These are phyloP conservation scores for Paratinospora sagittata DNA, from an alignment of 164 flowering plant species.

Conservation along the genomic window DNA sequence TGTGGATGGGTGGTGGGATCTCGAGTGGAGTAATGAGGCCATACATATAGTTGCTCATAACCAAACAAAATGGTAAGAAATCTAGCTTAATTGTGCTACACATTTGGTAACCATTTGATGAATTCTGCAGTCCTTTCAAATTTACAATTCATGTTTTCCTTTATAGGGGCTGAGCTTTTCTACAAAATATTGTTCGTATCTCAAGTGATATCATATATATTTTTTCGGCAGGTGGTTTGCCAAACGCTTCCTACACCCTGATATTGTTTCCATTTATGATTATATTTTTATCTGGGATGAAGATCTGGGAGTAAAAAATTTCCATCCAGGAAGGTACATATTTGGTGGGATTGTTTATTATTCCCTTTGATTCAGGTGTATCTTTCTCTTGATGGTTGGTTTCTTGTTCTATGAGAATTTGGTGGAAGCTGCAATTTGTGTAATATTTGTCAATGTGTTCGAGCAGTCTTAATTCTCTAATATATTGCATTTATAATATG, in stretches of 20 bases:
- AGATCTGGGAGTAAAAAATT: slow-evolving; percentile 84
- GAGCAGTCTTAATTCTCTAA: neutral
- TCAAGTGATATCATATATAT: neutral
- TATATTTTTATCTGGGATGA: slow-evolving; percentile 98
- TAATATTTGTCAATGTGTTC: neutral
- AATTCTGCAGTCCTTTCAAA: neutral
- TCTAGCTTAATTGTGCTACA: neutral
- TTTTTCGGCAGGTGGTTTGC: slow-evolving; percentile 90
- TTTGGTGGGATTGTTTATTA: neutral
- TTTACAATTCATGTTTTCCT: neutral
- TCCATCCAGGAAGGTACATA: slow-evolving; percentile 75
- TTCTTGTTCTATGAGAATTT: no score
- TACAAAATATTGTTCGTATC: neutral
- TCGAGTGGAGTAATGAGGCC: slow-evolving; percentile 69
- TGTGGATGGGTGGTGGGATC: slow-evolving; percentile 75
- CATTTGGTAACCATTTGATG: neutral
- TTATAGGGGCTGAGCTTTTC: neutral
- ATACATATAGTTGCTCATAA: slow-evolving; percentile 74
- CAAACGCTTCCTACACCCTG: slow-evolving; percentile 92
- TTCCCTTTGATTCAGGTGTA: neutral
- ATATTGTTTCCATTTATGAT: slow-evolving; percentile 74
- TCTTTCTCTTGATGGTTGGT: neutral
- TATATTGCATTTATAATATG: no score
- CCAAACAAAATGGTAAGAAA: slow-evolving; percentile 89
- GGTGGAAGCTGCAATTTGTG: no score